Evolutionary conservation across 768 basidiomycete genomes (phyloP).

Genomic region (Tulasnella sp.): DNA sequence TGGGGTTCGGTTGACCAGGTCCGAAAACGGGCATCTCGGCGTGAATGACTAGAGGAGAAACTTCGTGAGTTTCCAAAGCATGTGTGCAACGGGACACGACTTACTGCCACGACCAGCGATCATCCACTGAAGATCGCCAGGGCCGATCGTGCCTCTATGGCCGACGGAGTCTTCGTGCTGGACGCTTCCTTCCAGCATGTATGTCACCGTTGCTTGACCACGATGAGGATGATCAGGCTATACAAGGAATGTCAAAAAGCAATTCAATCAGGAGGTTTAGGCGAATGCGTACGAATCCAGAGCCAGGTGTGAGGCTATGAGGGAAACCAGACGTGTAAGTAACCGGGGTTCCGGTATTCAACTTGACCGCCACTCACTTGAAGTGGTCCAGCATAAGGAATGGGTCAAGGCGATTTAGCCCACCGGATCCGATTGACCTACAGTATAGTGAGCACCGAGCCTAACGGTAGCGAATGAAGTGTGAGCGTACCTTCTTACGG

Average conservation of each 20-base stretch:
- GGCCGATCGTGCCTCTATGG: constrained; percentile 35
- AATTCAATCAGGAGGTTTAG: background rate
- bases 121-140: constrained; percentile 96
- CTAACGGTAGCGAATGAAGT: background rate
- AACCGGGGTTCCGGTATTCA: background rate
- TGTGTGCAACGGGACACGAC: constrained; percentile 8
- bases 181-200: constrained; percentile 68
- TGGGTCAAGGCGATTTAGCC: constrained; percentile 70
- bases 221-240: constrained; percentile 81
- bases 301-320: background rate
- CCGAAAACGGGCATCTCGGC: constrained; percentile 76
- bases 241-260: background rate
- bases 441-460: background rate
- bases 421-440: constrained; percentile 66
- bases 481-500: constrained; percentile 48
- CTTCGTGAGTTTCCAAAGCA: background rate
- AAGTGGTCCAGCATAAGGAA: constrained; percentile 58
- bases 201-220: constrained; percentile 80
- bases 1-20: constrained; percentile 55
- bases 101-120: constrained; percentile 38
- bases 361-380: background rate
- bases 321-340: background rate
- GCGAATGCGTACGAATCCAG: constrained; percentile 40
- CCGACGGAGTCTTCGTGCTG: constrained; percentile 88
- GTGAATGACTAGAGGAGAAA: constrained; percentile 41